These are phyloP conservation scores for Knoxia roxburghii DNA, from an alignment of 257 asterid genomes.

Conservation along the genomic window DNA sequence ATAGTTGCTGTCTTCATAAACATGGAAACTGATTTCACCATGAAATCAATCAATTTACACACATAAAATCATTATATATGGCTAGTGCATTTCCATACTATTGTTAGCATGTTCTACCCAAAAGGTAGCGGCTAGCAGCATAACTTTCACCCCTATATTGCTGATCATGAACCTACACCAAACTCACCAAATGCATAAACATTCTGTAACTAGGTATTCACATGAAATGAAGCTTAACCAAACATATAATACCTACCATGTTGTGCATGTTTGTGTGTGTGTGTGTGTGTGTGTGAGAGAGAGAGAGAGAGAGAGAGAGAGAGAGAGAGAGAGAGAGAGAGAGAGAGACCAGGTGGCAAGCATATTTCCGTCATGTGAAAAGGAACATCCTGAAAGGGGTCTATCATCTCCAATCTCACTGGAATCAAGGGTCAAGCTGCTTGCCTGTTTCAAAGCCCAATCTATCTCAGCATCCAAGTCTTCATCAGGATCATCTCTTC, in stretches of 20 bases:
- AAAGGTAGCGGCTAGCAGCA: too few relatives aligned
- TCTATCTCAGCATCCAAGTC: slow-evolving; percentile 92
- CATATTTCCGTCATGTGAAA: slow-evolving; percentile 75
- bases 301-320: neutral
- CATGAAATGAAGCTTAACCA: neutral
- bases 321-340: slow-evolving; percentile 6
- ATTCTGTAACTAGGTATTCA: neutral
- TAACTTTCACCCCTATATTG: too few relatives aligned
- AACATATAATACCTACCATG: neutral
- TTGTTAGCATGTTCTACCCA: neutral
- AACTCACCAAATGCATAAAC: too few relatives aligned
- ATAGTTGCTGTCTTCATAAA: neutral
- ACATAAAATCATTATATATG: neutral
- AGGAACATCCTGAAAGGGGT: slow-evolving; percentile 86
- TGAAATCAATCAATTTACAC: neutral
- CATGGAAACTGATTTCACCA: neutral
- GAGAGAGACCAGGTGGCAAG: slow-evolving; percentile 83
- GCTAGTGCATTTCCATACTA: neutral
- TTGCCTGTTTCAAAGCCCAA: slow-evolving; percentile 75
- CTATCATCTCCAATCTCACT: slow-evolving; percentile 92
- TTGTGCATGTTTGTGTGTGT: neutral
- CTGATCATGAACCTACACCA: neutral
- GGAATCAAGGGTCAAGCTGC: slow-evolving; percentile 50
- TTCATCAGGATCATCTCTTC: slow-evolving; percentile 90
- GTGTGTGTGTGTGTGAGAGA: neutral